Base-by-base conservation (phyloP, 257 asterid genomes). In the Forsythia suspensa region DNA sequence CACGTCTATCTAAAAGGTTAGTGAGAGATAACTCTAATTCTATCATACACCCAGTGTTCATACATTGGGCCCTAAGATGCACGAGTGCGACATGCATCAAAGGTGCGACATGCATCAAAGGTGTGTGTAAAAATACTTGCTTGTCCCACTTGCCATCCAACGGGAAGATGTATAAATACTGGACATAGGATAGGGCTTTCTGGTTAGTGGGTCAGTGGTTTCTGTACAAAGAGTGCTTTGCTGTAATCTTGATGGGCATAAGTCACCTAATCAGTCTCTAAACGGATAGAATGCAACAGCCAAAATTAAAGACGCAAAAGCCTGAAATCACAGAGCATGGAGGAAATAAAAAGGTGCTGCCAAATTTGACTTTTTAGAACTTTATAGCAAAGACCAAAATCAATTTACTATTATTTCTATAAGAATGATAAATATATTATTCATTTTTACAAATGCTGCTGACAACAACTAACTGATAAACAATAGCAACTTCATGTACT, bases 401-500 rank as follows among this genome's bases (percentile, higher is more conserved):
- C 75, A 76, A 79, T 72, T 77, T 76, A 59, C 61, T 82, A 51
- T 77, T 61, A 24, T 79, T 76, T 68, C 83, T 73, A 78, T 76
- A 73, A 76, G 82, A 59, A 67, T 77, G 80, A 80, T 77, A 52
- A 86, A 84, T 82, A 78, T 39, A 80, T 69, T 76, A 67, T 75
- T 83, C 73, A 79, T 76, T 78, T 82, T 77, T 84, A 82, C 84
- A 85, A 11, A 63, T 73, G 52, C 75, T 80, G 70, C 73, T 71
- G 63, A 82, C 77, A 68, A 72, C 77, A 76, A 76, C 80, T 74
- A 73, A 18, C 39, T 20, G 21, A 21, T 36, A 34, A 76, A 81
- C 80, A 83, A 79, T 57, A 76, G 76, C 51, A 76, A 79, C 63
- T 81, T 76, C 67, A 76, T 79, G 63, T 3, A 52, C 24, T 24